Evolutionary conservation across 352 stramenopile species (phyloP), one percentile per base, ranked within the genome.

Genomic region (Globisporangium polare): DNA sequence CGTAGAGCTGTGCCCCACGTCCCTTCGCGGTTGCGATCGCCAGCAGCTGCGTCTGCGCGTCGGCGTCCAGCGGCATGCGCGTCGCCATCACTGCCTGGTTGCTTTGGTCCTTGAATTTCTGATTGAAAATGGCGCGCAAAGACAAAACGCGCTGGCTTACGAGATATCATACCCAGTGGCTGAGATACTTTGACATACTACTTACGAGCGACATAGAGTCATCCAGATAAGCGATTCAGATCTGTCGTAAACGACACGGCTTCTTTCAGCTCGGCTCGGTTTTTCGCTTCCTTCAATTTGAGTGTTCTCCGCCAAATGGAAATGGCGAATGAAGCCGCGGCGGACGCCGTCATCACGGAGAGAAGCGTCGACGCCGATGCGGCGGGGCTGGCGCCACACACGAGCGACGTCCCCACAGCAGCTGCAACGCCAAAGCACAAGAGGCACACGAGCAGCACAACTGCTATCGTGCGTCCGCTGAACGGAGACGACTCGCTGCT

Each of bases 31-130:
- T 54, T 15, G 65, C 58, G 31, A 75, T 45, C 55, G 53, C 54
- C 22, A 75, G 58, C 37, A 73, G 58, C 59, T 71, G 67, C 58
- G 67, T 64, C 63, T 77, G 70, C 22, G 53, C 39, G 46, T 56
- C 50, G 9, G 53, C 56, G n/a, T 66, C 52, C 17, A 59, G 50
- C 45, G 49, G 35, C 42, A 58, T 46, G 47, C 24, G 49, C 46
- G 31, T 20, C 45, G 20, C 22, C 53, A 50, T 60, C 37, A 15
- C 33, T 15, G 9, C 33, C 15, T 46, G 17, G 1, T 9, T 39
- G 7, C 7, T 33, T 58, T 58, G 49, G 9, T 55, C n/a, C n/a
- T n/a, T 17, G 17, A 20, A 13, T 39, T 26, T 54, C 27, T 37
- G 22, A 54, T 54, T 39, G 26, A 46, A 46, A 46, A 46, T 46